Percentiles rank a stretch among this genome's conserved stretches.
These are phyloP conservation scores for Enteropsectra breve DNA, from an alignment of 371 early-diverging fungal species.

Conservation along the genomic window DNA sequence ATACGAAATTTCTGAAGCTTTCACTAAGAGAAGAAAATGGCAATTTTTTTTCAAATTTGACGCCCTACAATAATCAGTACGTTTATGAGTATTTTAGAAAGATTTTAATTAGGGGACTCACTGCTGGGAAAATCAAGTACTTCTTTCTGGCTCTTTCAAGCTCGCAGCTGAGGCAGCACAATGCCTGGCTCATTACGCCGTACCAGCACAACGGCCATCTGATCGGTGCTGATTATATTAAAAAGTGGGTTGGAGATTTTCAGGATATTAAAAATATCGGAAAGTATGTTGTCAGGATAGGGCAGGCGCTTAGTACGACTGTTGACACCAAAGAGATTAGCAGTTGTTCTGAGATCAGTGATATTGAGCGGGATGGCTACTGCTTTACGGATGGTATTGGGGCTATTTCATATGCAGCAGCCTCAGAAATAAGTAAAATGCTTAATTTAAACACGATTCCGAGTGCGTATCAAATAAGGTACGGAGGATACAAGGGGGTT, in stretches of 20 bases:
- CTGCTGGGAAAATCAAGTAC: conserved; percentile 63
- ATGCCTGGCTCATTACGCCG: conserved; percentile 66
- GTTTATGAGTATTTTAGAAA: conserved; percentile 57
- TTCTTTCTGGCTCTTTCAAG: conserved; percentile 66
- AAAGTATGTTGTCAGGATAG: conserved; percentile 60
- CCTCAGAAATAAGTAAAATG: conserved; percentile 61
- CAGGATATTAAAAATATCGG: conserved; percentile 65
- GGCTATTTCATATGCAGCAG: conserved; percentile 62
- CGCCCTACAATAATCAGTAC: not conserved
- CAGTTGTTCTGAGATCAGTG: conserved; percentile 58
- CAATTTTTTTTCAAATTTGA: not conserved
- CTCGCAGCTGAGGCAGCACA: conserved; percentile 65
- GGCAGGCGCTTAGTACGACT: conserved; percentile 40
- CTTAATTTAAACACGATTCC: conserved; percentile 63
- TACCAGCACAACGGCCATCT: conserved; percentile 16
- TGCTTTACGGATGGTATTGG: conserved; percentile 76
- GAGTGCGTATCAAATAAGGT: conserved; percentile 69
- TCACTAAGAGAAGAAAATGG: conserved; percentile 65
- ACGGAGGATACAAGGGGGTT: conserved; percentile 72
- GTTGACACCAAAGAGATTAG: conserved; percentile 64
- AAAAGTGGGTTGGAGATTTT: conserved; percentile 68
- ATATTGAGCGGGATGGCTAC: conserved; percentile 50
- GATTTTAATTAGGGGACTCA: conserved; percentile 62
- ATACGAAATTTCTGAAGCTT: conserved; percentile 65
- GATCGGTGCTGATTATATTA: conserved; percentile 62